Percentiles rank a stretch among this genome's conserved stretches.
Conservation (phyloP, 2,329 filamentous ascomycete species). For the Ascochyta viciae-villosae region DNA sequence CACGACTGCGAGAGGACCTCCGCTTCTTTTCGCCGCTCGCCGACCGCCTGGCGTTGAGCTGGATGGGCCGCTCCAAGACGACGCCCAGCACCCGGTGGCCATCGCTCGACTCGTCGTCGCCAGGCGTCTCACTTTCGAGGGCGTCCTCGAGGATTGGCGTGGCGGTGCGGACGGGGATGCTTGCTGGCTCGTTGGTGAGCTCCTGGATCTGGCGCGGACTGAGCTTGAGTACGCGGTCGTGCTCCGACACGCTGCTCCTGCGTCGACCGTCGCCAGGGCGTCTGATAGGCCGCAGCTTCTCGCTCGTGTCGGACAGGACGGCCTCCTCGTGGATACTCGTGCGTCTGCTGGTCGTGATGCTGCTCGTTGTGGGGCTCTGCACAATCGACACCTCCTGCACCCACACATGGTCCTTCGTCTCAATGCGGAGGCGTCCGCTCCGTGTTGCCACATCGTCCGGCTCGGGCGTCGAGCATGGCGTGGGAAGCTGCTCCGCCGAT, state of each 20-base stretch:
- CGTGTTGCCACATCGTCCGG: conserved; percentile 24
- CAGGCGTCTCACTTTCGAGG: conserved; percentile 30
- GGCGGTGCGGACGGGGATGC: conserved; percentile 58
- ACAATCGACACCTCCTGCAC: conserved; percentile 22
- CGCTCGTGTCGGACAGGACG: conserved; percentile 42
- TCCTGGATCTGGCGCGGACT: conserved; percentile 63
- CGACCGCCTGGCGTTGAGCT: conserved; percentile 15
- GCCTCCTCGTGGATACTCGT: conserved; percentile 41
- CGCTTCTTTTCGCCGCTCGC: conserved; percentile 5
- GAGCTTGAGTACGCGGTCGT: conserved; percentile 58
- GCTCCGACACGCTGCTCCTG: conserved; percentile 47
- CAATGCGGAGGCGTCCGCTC: conserved; percentile 5
- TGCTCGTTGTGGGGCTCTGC: conserved; percentile 19
- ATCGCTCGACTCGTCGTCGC: conserved; percentile 23
- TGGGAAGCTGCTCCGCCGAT: conserved; percentile 36
- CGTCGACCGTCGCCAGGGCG: conserved; percentile 44
- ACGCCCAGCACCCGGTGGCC: conserved; percentile 29
- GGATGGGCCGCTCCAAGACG: conserved; percentile 30
- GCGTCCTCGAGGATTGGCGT: conserved; percentile 48
- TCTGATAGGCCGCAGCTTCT: conserved; percentile 42
- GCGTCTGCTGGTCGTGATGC: conserved; percentile 25
- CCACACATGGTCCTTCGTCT: conserved; percentile 10
- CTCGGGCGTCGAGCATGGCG: conserved; percentile 37
- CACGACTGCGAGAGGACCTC: conserved; percentile 13
- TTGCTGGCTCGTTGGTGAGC: conserved; percentile 61